Conservation (phyloP, 1,284 basidiomycete species). For the Rhodotorula sp. region DNA sequence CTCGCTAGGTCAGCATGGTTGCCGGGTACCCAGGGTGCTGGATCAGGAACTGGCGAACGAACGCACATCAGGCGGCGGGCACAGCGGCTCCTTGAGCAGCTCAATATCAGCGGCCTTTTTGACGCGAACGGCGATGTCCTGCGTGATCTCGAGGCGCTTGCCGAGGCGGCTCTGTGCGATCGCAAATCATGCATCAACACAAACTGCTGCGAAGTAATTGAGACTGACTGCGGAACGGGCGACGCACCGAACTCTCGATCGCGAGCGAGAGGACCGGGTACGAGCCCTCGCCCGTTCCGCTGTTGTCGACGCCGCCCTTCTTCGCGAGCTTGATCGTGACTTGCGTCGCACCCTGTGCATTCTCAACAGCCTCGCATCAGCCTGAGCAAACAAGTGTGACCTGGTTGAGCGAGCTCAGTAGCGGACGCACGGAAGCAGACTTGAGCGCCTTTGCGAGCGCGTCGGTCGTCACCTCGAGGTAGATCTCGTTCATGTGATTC, state of each 20-base stretch:
- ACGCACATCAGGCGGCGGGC: conserved; percentile 47
- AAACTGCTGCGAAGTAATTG: too few species aligned
- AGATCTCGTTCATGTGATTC: conserved; percentile 51
- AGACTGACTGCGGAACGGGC: too few species aligned
- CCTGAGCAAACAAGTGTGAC: too few species aligned
- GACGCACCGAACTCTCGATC: conserved; percentile 42
- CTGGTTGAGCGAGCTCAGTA: background rate
- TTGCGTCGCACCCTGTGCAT: conserved; percentile 29
- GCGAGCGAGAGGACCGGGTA: conserved; percentile 47
- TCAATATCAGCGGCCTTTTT: conserved; percentile 48
- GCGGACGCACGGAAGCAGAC: conserved; percentile 18
- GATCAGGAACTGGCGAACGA: too few species aligned
- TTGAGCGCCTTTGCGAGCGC: conserved; percentile 47
- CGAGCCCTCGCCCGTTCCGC: conserved; percentile 30
- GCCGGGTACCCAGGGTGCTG: background rate
- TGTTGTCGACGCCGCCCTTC: conserved; percentile 37
- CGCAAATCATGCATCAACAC: too few species aligned
- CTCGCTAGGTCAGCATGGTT: background rate
- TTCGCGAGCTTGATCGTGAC: conserved; percentile 49
- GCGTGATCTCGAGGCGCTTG: conserved; percentile 46
- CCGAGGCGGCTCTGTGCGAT: conserved; percentile 38
- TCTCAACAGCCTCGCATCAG: background rate
- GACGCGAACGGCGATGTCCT: conserved; percentile 49
- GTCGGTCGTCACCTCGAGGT: conserved; percentile 50
- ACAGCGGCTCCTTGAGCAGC: conserved; percentile 48